Conservation (phyloP, 345 rosid genomes). For the Psidium friedrichsthalianum region DNA sequence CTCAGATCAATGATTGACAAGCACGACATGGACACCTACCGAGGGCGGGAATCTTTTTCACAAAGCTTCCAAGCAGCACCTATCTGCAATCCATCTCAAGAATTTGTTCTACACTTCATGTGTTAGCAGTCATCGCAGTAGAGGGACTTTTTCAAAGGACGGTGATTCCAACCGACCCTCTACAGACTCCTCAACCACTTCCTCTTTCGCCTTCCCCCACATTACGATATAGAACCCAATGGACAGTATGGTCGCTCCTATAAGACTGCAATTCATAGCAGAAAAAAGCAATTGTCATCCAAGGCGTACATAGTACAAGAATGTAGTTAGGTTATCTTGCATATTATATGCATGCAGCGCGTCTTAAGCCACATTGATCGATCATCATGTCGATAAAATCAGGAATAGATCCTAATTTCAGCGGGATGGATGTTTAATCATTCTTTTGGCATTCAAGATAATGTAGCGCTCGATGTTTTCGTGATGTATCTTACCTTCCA, state of each 20-base stretch:
- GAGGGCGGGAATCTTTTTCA: neutral
- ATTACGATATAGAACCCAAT: constrained; percentile 21
- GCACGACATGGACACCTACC: neutral
- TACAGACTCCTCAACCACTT: neutral
- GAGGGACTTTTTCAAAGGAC: constrained; percentile 9
- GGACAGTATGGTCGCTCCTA: constrained; percentile 16
- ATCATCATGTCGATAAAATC: neutral
- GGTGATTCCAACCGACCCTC: neutral
- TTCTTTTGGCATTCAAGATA: neutral
- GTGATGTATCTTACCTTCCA: neutral
- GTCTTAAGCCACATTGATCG: neutral
- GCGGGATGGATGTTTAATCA: neutral
- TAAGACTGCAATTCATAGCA: constrained; percentile 2
- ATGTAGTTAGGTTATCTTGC: neutral
- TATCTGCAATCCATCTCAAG: neutral
- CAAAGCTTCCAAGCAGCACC: neutral
- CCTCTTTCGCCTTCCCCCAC: constrained; percentile 30
- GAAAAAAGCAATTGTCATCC: neutral
- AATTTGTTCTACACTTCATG: neutral
- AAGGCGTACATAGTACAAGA: neutral
- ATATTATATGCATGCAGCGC: neutral
- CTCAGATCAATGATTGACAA: neutral
- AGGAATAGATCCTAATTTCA: neutral
- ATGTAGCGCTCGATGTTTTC: neutral
- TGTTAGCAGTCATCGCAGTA: neutral